These are phyloP conservation scores for Flaveria bidentis DNA, from an alignment of 129 eudicot species.

Conservation along the genomic window DNA sequence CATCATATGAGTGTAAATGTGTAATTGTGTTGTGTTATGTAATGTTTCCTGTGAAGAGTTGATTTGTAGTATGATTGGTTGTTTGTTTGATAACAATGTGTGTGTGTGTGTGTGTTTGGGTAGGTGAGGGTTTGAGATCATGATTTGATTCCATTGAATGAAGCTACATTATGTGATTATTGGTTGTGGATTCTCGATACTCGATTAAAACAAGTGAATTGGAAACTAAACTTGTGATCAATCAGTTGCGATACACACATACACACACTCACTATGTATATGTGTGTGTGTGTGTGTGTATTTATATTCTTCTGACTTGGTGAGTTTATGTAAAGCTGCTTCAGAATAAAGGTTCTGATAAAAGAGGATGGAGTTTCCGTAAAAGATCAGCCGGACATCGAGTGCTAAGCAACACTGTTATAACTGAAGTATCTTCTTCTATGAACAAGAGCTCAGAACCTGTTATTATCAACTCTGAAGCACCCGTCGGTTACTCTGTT, in stretches of 20 bases:
- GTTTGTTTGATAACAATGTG: background rate
- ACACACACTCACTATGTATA: background rate
- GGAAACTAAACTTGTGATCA: background rate
- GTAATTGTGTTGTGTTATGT: no score
- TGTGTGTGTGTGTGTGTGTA: background rate
- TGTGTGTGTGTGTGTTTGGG: background rate
- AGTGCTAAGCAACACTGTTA: constrained; percentile 66
- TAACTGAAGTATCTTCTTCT: constrained; percentile 54
- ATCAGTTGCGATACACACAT: background rate
- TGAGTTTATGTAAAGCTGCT: constrained; percentile 17
- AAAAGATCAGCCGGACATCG: constrained; percentile 73
- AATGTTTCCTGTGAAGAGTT: background rate
- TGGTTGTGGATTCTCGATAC: background rate
- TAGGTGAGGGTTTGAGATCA: background rate
- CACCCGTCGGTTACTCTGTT: constrained; percentile 31
- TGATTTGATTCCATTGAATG: constrained; percentile 17
- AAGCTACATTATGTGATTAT: constrained; percentile 8
- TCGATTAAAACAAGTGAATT: no score
- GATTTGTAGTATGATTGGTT: no score
- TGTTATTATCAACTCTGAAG: constrained; percentile 34
- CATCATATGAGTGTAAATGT: background rate
- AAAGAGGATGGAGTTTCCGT: constrained; percentile 93
- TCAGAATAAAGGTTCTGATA: constrained; percentile 67
- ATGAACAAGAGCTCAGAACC: constrained; percentile 50
- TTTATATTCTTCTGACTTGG: constrained; percentile 9